A percentile compares a stretch with the other conserved stretches of the same genome.
These are phyloP conservation scores for Xylaria longipes DNA, from an alignment of 495 filamentous ascomycete genomes.

Conservation along the genomic window DNA sequence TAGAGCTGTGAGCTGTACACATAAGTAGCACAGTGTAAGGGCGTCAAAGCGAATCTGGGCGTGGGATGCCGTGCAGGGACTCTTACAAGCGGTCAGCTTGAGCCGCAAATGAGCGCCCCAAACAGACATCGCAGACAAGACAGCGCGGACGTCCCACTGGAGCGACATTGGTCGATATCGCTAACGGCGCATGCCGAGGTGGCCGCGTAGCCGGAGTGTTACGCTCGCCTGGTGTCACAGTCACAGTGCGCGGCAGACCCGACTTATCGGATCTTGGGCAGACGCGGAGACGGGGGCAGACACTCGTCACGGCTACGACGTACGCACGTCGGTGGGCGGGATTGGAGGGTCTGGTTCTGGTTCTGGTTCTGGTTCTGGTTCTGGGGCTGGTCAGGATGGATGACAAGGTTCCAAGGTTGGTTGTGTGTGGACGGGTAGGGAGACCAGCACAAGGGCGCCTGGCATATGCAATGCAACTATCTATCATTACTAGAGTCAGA, in stretches of 20 bases:
- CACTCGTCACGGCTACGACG: slow-evolving; percentile 37
- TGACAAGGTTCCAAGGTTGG: slow-evolving; percentile 15
- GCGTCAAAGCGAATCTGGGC: slow-evolving; percentile 12
- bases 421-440: slow-evolving; percentile 17
- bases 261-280: slow-evolving; percentile 30
- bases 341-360: slow-evolving; percentile 19
- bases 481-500: slow-evolving; percentile 22
- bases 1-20: slow-evolving; percentile 9
- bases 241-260: slow-evolving; percentile 46
- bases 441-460: slow-evolving; percentile 20
- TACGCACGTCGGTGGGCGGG: slow-evolving; percentile 18
- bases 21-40: slow-evolving; percentile 20
- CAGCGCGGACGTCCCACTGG: slow-evolving; percentile 13
- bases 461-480: slow-evolving; percentile 28
- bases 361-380: too few relatives aligned
- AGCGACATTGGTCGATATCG: slow-evolving; percentile 30
- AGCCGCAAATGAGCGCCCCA: slow-evolving; percentile 23
- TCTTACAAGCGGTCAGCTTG: slow-evolving; percentile 25
- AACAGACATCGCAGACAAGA: not conserved
- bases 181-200: slow-evolving; percentile 32
- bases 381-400: too few relatives aligned
- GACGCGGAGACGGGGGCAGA: slow-evolving; percentile 19
- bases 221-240: slow-evolving; percentile 31
- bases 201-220: slow-evolving; percentile 34
- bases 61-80: slow-evolving; percentile 24